Conservation (phyloP, 1,284 basidiomycete genomes). For the Malassezia psittaci region DNA sequence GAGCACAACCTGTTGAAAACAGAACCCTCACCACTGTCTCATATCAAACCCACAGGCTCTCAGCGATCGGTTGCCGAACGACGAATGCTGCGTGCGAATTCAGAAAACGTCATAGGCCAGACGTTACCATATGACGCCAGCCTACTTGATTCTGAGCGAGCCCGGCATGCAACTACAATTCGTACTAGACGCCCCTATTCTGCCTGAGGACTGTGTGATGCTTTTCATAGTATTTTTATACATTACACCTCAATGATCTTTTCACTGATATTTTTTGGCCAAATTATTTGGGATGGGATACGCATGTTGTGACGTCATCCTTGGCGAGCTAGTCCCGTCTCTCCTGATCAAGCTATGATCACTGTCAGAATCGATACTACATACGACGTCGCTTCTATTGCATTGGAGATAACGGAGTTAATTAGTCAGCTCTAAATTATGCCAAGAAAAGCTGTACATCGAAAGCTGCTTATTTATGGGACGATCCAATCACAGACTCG, state of each 20-base stretch:
- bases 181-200: background rate
- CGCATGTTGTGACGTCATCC: no score
- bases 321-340: no score
- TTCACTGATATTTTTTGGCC: background rate
- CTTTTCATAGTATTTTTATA: background rate
- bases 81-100: constrained; percentile 8
- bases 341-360: no score
- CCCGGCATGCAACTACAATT: background rate
- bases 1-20: background rate
- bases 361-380: no score
- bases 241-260: background rate
- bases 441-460: no score
- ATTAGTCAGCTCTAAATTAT: no score
- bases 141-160: background rate
- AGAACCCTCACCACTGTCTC: background rate
- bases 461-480: no score
- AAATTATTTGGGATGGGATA: no score
- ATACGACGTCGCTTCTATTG: no score
- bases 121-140: constrained; percentile 10
- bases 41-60: background rate
- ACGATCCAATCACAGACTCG: no score
- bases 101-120: constrained; percentile 17
- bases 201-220: background rate
- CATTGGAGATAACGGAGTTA: no score
- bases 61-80: background rate